Evolutionary conservation across 805 yeast species (phyloP), one percentile per base, ranked within the genome.

Genomic region (Candida vaughaniae): DNA sequence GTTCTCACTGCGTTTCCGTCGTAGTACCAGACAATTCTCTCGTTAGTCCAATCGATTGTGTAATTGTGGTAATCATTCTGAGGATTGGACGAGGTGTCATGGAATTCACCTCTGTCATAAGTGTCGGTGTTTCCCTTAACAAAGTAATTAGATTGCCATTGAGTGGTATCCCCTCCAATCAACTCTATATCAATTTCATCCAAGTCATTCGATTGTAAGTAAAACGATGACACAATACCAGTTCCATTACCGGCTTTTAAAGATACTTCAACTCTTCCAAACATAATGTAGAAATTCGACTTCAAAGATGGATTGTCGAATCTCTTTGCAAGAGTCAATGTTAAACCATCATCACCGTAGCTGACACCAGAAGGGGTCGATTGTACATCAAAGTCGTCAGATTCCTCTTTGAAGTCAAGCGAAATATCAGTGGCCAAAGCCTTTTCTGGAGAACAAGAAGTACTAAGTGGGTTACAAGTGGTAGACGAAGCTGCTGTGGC

Each of bases 181-280:
- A 91, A 81, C 58, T 89, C 96, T 33, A 84, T 52, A 60, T 88
- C 96, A 33, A 89, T 78, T 60, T 89, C 96, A 59, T 89, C 96
- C 48, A 82, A 66, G 50, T 84, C 95, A 54, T 89, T 95, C 18
- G 73, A 64, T 53, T 86, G 93, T 35, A 88, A 68, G 47, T 80
- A 85, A 47, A 88, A 77, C 2, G 91, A 80, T 0, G 95, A 83
- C 7, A 86, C 80, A 26, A 88, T 73, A 44, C 96, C 96, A 6
- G 60, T 60, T 19, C 95, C 96, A 9, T 73, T 68, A 3, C 91
- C 90, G 19, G 88, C 83, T 53, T 80, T 74, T 41, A 83, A 57
- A 2, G 67, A 66, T 3, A 77, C 86, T 54, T 35, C 91, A 26
- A 86, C 75, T 46, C 79, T 76, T 38, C 96, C 96, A 57, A 80